Conservation (phyloP, 176 grass and related monocot species). For the Poa annua region DNA sequence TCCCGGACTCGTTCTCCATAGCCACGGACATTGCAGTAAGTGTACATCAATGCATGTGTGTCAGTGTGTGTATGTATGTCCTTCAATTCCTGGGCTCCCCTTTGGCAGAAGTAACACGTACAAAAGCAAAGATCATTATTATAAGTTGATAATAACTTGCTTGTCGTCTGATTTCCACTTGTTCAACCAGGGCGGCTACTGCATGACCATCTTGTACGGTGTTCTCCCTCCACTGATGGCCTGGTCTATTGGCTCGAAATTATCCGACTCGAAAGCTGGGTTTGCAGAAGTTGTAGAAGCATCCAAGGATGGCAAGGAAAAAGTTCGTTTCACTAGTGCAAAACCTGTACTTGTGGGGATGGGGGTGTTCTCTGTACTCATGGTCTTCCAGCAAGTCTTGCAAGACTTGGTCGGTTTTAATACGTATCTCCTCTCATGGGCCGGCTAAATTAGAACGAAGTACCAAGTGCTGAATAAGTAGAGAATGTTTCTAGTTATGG, state of each 20-base stretch:
- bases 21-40: constrained; percentile 73
- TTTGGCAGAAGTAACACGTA: not conserved
- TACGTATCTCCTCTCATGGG: constrained; percentile 48
- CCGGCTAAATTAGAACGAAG: not conserved
- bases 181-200: constrained; percentile 67
- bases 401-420: constrained; percentile 48
- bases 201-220: constrained; percentile 90
- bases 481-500: not conserved
- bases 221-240: constrained; percentile 83
- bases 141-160: not conserved
- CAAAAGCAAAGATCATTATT: not conserved
- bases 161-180: not conserved
- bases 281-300: constrained; percentile 14
- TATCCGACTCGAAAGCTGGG: constrained; percentile 6
- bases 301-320: not conserved
- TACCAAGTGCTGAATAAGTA: not conserved
- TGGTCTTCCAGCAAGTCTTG: constrained; percentile 64
- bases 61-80: not conserved
- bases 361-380: constrained; percentile 57
- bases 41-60: constrained; percentile 7
- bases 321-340: constrained; percentile 35
- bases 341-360: constrained; percentile 72
- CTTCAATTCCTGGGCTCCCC: not conserved
- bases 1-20: constrained; percentile 68
- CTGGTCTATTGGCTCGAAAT: constrained; percentile 56